Percentiles rank a stretch among this genome's conserved stretches.
Conservation (phyloP, 768 basidiomycete genomes). For the Tricholoma hemisulphureum region DNA sequence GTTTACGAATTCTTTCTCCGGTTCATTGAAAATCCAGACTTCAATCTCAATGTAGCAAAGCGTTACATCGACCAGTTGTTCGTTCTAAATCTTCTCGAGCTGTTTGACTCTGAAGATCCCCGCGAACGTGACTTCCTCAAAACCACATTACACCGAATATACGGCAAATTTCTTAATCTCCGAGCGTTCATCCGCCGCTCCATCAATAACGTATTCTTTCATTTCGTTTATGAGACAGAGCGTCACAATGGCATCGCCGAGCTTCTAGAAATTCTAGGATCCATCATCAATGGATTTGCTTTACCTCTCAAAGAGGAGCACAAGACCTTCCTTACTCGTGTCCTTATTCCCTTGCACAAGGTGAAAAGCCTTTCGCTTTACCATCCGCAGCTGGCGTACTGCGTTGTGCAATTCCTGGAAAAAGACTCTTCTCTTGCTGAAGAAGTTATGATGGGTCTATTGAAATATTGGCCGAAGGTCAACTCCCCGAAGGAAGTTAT, state of each 20-base stretch:
- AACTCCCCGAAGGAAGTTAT: slow-evolving; percentile 99
- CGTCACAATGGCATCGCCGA: slow-evolving; percentile 99
- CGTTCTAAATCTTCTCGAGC: slow-evolving; percentile 92
- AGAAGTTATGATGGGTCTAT: slow-evolving; percentile 93
- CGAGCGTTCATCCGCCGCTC: slow-evolving; percentile 98
- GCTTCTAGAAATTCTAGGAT: slow-evolving; percentile 94
- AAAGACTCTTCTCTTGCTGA: slow-evolving; percentile 91
- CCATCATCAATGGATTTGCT: slow-evolving; percentile 99
- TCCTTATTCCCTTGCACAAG: slow-evolving; percentile 94
- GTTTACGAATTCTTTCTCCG: slow-evolving; percentile 99
- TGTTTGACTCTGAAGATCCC: slow-evolving; percentile 98
- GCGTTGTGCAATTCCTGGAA: slow-evolving; percentile 97
- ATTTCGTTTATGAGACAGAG: slow-evolving; percentile 98
- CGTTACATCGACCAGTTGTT: slow-evolving; percentile 96
- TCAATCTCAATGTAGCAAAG: slow-evolving; percentile 97
- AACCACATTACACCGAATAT: slow-evolving; percentile 97
- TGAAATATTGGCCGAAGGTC: slow-evolving; percentile 98
- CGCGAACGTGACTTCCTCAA: slow-evolving; percentile 99
- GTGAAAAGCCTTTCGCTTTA: slow-evolving; percentile 97
- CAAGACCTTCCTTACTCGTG: slow-evolving; percentile 94
- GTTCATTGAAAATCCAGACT: slow-evolving; percentile 96
- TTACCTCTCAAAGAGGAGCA: slow-evolving; percentile 98
- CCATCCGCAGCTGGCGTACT: slow-evolving; percentile 99
- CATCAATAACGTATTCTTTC: slow-evolving; percentile 99
- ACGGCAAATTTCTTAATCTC: slow-evolving; percentile 98